Evolutionary conservation across 495 filamentous ascomycete genomes (phyloP), one percentile per base, ranked within the genome.

Genomic region (Echria macrotheca): DNA sequence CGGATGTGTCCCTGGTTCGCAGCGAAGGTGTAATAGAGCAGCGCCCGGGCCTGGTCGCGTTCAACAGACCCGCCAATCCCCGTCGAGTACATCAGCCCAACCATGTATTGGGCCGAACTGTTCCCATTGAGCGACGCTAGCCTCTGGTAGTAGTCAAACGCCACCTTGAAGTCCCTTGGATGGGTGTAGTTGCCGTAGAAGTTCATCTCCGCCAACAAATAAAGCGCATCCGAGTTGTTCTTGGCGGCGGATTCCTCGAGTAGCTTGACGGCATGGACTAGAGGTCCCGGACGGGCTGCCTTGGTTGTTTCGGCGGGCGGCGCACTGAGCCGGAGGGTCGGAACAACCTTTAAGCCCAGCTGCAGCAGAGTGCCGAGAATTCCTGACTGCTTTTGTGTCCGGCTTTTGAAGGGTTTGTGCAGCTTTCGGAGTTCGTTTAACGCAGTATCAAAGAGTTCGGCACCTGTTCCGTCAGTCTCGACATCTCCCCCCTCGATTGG

Each of bases 21-120:
- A 1, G 93, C 91, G 62, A 96, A 95, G 7, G 89, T 94, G 64
- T 96, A 89, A 63, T 97, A 96, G 49, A 96, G 71, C 49, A 97
- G 73, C 6, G 93, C 88, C 66, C 89, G 90, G 15, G 90, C 93
- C 67, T 96, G 93, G 60, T 99, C 89, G 21, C 79, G 79, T 67
- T 89, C 79, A 18, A 96, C 89, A 1, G 80, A 82, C 24, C 80
- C 83, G 6, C 86, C 91, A 50, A 97, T 74, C 1, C 94, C 93
- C 8, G 94, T 97, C 31, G 89, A 89, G 67, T 97, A 93, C 83
- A 97, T 90, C 52, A 99, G 83, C 2, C 91, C 94, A 28, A 99
- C 59, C 89, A 97, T 95, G 65, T 91, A 81, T 66, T 95, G 89
- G 0, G 94, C 93, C 17, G 94, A 89, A 58, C 76, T 83, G 64